These are phyloP conservation scores for Gaultheria prostrata DNA, from an alignment of 148 eudicot species.

Conservation along the genomic window DNA sequence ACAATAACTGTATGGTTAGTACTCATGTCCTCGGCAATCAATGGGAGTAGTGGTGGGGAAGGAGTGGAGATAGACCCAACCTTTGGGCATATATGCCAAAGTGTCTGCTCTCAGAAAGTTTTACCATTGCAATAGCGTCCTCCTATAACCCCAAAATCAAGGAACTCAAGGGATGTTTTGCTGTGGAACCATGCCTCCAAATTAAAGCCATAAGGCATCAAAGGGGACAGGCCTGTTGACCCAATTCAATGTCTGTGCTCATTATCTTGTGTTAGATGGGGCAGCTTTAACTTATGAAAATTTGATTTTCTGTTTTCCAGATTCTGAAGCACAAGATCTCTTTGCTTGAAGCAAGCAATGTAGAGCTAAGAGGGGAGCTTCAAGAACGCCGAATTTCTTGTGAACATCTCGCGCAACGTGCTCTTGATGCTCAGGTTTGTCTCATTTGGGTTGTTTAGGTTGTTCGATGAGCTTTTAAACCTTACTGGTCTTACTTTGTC, in stretches of 20 bases:
- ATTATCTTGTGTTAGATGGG: neutral
- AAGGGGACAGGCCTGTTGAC: neutral
- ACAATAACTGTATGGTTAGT: neutral
- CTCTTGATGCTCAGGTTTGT: constrained; percentile 90
- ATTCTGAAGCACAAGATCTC: constrained; percentile 85
- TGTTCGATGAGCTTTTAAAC: neutral
- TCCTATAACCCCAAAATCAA: neutral
- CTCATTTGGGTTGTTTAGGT: neutral
- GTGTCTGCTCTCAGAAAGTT: neutral
- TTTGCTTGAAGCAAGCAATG: constrained; percentile 84
- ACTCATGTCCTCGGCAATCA: neutral
- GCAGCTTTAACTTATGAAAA: neutral
- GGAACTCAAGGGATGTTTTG: neutral
- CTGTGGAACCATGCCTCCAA: neutral
- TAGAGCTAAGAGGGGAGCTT: constrained; percentile 74
- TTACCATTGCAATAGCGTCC: neutral
- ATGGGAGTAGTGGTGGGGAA: neutral
- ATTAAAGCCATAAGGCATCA: neutral
- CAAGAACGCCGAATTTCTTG: constrained; percentile 57
- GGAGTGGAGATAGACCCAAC: neutral
- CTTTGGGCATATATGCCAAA: neutral
- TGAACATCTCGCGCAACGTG: constrained; percentile 73
- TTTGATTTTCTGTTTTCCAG: constrained; percentile 29
- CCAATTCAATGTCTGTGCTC: neutral
- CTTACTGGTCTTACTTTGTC: neutral